A percentile compares a stretch with the other conserved stretches of the same genome.
Conservation (phyloP, 2,329 filamentous ascomycete species). For the Diaporthe citriasiana region DNA sequence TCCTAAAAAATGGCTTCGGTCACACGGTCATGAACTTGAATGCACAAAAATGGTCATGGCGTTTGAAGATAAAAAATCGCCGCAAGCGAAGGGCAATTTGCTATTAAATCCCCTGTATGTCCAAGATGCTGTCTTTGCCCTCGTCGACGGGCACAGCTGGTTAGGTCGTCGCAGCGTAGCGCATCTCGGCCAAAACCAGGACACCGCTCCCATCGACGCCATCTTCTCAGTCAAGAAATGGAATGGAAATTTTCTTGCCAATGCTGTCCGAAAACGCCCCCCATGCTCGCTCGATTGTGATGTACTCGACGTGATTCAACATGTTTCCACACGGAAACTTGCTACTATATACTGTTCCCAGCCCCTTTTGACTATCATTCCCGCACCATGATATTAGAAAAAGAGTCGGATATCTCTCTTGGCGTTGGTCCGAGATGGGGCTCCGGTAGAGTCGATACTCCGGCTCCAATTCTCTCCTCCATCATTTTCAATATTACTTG, state of each 20-base stretch:
- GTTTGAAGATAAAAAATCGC: conserved; percentile 21
- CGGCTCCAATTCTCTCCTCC: conserved; percentile 81
- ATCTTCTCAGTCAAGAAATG: neutral
- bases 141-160: neutral
- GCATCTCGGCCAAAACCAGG: neutral
- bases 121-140: conserved; percentile 3
- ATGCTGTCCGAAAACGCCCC: conserved; percentile 43
- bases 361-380: conserved; percentile 39
- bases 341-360: conserved; percentile 28
- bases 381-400: conserved; percentile 69
- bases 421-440: conserved; percentile 58
- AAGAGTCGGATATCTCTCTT: conserved; percentile 68
- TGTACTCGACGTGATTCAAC: conserved; percentile 14
- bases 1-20: neutral
- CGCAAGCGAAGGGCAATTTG: conserved; percentile 19
- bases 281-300: conserved; percentile 36
- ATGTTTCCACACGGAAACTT: neutral
- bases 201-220: conserved; percentile 8
- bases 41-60: neutral
- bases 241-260: conserved; percentile 16
- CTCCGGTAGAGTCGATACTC: conserved; percentile 59
- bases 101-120: conserved; percentile 10
- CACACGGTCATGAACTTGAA: neutral
- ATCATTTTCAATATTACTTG: conserved; percentile 85
- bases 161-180: neutral